phyloP scores from a whole-genome alignment of 73 alveolate genomes.

The Tetrahymena malaccensis region DNA sequence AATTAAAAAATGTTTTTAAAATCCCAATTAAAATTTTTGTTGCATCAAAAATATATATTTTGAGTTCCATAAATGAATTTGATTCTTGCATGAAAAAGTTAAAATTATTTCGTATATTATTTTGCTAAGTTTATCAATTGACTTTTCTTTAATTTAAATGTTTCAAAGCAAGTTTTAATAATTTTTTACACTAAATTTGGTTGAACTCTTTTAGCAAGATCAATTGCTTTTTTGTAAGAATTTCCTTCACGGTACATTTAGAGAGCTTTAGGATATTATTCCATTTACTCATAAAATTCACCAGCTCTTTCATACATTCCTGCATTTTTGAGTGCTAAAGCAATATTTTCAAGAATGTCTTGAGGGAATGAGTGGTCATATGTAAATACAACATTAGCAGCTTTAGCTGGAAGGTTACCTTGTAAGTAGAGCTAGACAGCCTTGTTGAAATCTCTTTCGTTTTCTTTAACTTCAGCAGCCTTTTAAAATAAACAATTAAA shows the following conservation, averaged over 20 bases:
- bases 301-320: slow-evolving; percentile 99
- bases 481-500: slow-evolving; percentile 35
- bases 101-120: no score
- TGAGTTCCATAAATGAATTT: no score
- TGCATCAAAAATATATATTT: no score
- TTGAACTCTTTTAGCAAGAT: slow-evolving; percentile 70
- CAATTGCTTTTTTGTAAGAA: slow-evolving; percentile 97
- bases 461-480: slow-evolving; percentile 99
- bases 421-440: slow-evolving; percentile 96
- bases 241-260: slow-evolving; percentile 97
- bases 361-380: slow-evolving; percentile 91
- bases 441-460: slow-evolving; percentile 95
- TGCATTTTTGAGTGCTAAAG: slow-evolving; percentile 76
- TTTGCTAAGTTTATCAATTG: background rate
- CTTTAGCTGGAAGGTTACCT: slow-evolving; percentile 99
- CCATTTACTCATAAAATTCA: slow-evolving; percentile 97
- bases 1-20: no score
- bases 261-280: slow-evolving; percentile 90
- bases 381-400: slow-evolving; percentile 95
- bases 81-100: no score
- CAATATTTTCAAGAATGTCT: slow-evolving; percentile 87
- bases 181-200: slow-evolving; percentile 51
- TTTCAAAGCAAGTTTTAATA: background rate
- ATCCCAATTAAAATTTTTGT: no score
- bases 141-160: no score